These are phyloP conservation scores for Metschnikowia similis DNA, from an alignment of 805 yeast genomes.

Conservation along the genomic window DNA sequence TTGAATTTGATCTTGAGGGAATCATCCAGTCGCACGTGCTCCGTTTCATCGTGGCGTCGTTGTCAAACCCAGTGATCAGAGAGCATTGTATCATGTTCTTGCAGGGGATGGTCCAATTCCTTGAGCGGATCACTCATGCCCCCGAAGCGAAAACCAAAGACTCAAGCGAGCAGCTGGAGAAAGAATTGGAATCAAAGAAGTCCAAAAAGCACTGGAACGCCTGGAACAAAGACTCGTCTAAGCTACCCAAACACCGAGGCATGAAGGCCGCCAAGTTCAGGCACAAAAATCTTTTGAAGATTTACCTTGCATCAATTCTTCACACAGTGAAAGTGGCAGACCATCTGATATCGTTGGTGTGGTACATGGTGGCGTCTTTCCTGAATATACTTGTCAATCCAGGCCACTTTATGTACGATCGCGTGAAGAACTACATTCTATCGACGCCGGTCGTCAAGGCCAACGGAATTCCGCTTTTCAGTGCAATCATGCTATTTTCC, in stretches of 20 bases:
- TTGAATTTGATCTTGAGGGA: constrained; percentile 48
- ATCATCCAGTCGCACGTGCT: constrained; percentile 56
- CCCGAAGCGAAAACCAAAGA: background rate
- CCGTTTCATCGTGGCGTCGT: constrained; percentile 44
- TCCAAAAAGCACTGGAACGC: background rate
- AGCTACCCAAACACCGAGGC: constrained; percentile 22
- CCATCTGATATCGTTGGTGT: constrained; percentile 26
- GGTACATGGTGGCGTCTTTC: constrained; percentile 52
- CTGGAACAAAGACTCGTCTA: background rate
- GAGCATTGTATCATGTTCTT: constrained; percentile 43
- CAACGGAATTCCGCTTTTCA: constrained; percentile 45
- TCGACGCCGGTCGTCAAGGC: constrained; percentile 44
- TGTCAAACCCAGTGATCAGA: constrained; percentile 32
- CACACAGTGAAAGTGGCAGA: constrained; percentile 26
- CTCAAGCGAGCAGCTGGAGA: background rate
- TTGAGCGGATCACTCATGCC: constrained; percentile 8
- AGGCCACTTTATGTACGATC: constrained; percentile 69
- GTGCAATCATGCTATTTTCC: constrained; percentile 28
- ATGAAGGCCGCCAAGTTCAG: constrained; percentile 39
- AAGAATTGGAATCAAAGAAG: background rate
- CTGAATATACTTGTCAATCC: constrained; percentile 62
- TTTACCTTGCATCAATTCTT: constrained; percentile 48
- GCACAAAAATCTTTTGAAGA: constrained; percentile 52
- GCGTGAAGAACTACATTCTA: constrained; percentile 61
- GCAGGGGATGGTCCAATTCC: constrained; percentile 34